phyloP scores from a whole-genome alignment of 257 asterid genomes.

The Oldenlandia corymbosa region DNA sequence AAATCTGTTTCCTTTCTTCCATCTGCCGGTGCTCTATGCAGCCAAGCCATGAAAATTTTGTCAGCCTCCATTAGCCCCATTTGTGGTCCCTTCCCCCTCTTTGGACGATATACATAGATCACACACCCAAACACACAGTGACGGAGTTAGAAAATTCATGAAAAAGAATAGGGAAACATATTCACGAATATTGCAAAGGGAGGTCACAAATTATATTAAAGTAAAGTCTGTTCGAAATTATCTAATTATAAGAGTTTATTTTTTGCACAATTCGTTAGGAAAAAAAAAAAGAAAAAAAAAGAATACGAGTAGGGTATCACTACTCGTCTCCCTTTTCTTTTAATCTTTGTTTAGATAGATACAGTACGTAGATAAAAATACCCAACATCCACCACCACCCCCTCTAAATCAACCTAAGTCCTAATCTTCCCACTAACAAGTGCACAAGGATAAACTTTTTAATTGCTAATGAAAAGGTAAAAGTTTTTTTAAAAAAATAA shows the following conservation, averaged over 20 bases:
- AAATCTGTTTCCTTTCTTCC: slow-evolving; percentile 52
- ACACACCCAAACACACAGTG: neutral
- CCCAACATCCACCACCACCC: slow-evolving; percentile 14
- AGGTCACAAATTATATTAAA: too few species aligned
- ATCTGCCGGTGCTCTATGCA: slow-evolving; percentile 52
- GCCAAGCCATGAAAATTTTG: slow-evolving; percentile 49
- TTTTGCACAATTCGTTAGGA: too few species aligned
- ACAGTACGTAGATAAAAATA: too few species aligned
- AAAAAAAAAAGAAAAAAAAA: too few species aligned
- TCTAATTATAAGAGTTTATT: too few species aligned
- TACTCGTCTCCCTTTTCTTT: too few species aligned
- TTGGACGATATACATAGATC: slow-evolving; percentile 9
- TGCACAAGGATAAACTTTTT: slow-evolving; percentile 28
- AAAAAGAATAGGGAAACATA: too few species aligned
- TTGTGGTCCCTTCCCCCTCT: slow-evolving; percentile 46
- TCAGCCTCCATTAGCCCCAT: slow-evolving; percentile 36
- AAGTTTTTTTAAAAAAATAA: neutral
- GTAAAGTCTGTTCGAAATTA: too few species aligned
- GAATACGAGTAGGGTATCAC: too few species aligned
- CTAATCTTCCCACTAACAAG: slow-evolving; percentile 8
- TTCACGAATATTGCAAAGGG: too few species aligned
- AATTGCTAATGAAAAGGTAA: slow-evolving; percentile 4
- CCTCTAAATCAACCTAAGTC: neutral
- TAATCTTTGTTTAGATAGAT: too few species aligned
- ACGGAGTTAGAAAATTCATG: too few species aligned